phyloP scores from a whole-genome alignment of 73 alveolate genomes.

The Paramecium bursaria region DNA sequence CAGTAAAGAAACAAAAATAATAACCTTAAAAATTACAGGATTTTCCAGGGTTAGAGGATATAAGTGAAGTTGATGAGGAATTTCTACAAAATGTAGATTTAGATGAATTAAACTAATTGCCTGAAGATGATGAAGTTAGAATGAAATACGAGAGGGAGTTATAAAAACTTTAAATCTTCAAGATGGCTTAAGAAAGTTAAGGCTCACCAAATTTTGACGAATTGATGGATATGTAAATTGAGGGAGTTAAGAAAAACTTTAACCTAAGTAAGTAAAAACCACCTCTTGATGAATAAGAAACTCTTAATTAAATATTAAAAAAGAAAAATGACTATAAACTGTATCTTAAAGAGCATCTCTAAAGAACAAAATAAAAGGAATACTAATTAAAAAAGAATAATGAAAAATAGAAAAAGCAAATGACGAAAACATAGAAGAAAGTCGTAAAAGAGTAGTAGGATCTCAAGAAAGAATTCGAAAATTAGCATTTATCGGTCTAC shows the following conservation, averaged over 20 bases:
- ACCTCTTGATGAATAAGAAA: constrained; percentile 35
- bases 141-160: constrained; percentile 6
- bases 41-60: background rate
- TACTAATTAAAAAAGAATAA: background rate
- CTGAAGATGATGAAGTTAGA: constrained; percentile 14
- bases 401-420: background rate
- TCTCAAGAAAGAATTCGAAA: constrained; percentile 63
- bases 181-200: background rate
- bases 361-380: constrained; percentile 21
- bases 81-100: constrained; percentile 20
- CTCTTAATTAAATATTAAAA: constrained; percentile 1
- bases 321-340: constrained; percentile 30
- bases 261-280: background rate
- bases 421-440: background rate
- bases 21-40: background rate
- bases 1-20: background rate
- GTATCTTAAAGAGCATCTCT: constrained; percentile 39
- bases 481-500: constrained; percentile 61
- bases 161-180: background rate
- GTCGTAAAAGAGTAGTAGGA: constrained; percentile 45
- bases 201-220: constrained; percentile 25
- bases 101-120: constrained; percentile 23
- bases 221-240: constrained; percentile 30
- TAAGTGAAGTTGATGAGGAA: constrained; percentile 44
- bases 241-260: background rate